Conservation (phyloP, 306 rosid species). For the Castanospermum australe region DNA sequence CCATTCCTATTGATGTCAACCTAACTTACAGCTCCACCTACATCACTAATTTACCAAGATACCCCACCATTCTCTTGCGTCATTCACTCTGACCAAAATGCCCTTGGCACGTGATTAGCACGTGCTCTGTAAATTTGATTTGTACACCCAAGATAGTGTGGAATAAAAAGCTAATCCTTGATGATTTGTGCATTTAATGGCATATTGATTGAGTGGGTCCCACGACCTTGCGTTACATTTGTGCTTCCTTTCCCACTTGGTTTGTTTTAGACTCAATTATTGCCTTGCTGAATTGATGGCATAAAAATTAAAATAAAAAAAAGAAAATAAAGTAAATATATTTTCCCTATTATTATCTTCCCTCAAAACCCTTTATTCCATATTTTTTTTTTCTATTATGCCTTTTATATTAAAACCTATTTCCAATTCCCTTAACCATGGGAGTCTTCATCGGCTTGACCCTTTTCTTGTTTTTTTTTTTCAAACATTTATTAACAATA, state of each 20-base stretch:
- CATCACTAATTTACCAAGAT: constrained; percentile 19
- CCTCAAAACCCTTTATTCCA: not conserved
- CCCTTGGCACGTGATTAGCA: constrained; percentile 22
- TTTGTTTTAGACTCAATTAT: constrained; percentile 57
- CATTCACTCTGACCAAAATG: not conserved
- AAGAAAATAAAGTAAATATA: not conserved
- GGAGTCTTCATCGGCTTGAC: not conserved
- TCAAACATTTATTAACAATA: not conserved
- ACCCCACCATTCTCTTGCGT: constrained; percentile 3
- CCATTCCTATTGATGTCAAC: constrained; percentile 18
- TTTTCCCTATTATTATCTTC: not conserved
- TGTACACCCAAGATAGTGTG: constrained; percentile 26
- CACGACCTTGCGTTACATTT: constrained; percentile 44
- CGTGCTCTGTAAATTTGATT: constrained; percentile 6
- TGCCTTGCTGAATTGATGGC: constrained; percentile 43
- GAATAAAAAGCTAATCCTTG: constrained; percentile 34
- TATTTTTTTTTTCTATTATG: not conserved
- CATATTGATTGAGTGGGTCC: constrained; percentile 55
- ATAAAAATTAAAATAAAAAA: not conserved
- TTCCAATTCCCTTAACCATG: not conserved
- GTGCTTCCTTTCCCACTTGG: constrained; percentile 44
- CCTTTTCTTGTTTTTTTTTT: not conserved
- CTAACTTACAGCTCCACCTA: constrained; percentile 32
- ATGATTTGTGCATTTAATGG: constrained; percentile 61
- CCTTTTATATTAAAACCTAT: not conserved